Conservation (phyloP, 345 rosid genomes). For the Pugionium cornutum region DNA sequence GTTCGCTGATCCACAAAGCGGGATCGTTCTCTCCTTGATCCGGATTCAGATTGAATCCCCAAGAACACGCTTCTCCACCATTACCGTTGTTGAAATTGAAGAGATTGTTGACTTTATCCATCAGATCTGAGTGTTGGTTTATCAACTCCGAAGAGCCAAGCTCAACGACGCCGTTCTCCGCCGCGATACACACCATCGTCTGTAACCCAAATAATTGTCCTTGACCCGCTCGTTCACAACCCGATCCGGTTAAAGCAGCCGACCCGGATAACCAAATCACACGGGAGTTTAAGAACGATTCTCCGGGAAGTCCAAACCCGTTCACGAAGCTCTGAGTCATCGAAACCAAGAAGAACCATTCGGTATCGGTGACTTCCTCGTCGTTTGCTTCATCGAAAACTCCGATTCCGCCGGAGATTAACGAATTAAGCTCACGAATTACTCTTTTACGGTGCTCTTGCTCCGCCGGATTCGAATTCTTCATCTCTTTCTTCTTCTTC, state of each 20-base stretch:
- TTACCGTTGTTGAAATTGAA: slow-evolving; percentile 61
- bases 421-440: slow-evolving; percentile 81
- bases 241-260: slow-evolving; percentile 59
- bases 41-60: slow-evolving; percentile 51
- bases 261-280: slow-evolving; percentile 78
- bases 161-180: slow-evolving; percentile 88
- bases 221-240: slow-evolving; percentile 76
- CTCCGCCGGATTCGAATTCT: slow-evolving; percentile 46
- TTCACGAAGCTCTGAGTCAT: slow-evolving; percentile 92
- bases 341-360: slow-evolving; percentile 94
- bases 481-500: slow-evolving; percentile 43
- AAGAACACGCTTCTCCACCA: slow-evolving; percentile 74
- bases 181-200: slow-evolving; percentile 85
- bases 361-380: slow-evolving; percentile 96
- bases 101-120: slow-evolving; percentile 67
- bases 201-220: slow-evolving; percentile 80
- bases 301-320: slow-evolving; percentile 79
- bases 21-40: slow-evolving; percentile 93
- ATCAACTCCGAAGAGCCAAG: slow-evolving; percentile 83
- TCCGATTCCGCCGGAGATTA: slow-evolving; percentile 69
- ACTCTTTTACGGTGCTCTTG: slow-evolving; percentile 93
- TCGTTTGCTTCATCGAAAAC: slow-evolving; percentile 57
- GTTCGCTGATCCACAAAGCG: slow-evolving; percentile 77
- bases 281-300: slow-evolving; percentile 55
- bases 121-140: slow-evolving; percentile 77